Conservation (phyloP, 306 rosid genomes). For the Cucumis hystrix region DNA sequence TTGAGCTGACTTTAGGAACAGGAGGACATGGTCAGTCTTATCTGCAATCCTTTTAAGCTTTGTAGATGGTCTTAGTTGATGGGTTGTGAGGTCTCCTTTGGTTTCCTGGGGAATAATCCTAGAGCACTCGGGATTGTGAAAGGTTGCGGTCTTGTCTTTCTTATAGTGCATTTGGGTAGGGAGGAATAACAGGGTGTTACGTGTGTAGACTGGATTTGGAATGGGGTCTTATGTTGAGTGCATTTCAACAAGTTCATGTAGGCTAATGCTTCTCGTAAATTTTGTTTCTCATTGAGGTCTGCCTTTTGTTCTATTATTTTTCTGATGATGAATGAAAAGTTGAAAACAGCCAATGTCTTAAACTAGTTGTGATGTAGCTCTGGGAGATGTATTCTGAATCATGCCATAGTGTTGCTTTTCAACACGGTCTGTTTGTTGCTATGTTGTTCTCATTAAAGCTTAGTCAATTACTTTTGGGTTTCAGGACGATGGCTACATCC, state of each 20-base stretch:
- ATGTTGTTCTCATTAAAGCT: neutral
- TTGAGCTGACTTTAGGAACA: neutral
- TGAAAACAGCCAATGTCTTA: neutral
- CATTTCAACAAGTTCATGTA: neutral
- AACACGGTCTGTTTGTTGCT: neutral
- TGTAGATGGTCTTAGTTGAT: neutral
- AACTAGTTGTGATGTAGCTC: neutral
- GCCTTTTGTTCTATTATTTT: neutral
- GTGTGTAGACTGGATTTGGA: neutral
- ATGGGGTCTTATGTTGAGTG: neutral
- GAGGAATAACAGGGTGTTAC: neutral
- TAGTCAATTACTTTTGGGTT: neutral
- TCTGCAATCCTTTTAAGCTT: neutral
- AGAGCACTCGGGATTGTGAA: neutral
- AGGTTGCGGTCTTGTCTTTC: neutral
- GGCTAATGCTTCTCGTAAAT: neutral
- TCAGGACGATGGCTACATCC: constrained; percentile 92
- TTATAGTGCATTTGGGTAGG: neutral
- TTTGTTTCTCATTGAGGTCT: neutral
- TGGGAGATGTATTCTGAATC: neutral
- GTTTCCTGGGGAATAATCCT: neutral
- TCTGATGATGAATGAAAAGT: neutral
- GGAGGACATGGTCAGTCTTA: neutral
- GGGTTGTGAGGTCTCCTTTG: neutral
- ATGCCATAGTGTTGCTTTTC: neutral